phyloP scores from a whole-genome alignment of 768 basidiomycete genomes.

The Amanita subjunquillea region DNA sequence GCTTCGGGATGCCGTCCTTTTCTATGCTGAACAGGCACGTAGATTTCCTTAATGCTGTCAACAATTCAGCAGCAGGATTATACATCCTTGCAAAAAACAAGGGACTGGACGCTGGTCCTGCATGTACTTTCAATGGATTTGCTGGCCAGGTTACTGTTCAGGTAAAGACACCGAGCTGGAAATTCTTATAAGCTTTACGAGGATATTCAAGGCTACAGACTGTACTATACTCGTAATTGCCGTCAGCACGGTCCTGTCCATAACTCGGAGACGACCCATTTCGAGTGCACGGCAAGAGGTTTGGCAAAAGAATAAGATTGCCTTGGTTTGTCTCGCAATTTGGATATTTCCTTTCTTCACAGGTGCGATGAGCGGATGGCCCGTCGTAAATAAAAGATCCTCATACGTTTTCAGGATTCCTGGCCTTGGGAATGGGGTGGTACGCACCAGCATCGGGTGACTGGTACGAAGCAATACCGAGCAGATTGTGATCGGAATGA shows the following conservation, averaged over 20 bases:
- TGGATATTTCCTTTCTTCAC: constrained; percentile 4
- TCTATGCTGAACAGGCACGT: background rate
- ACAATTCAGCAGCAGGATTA: constrained; percentile 3
- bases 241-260: background rate
- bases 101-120: background rate
- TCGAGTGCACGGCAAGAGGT: background rate
- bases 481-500: background rate
- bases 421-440: constrained; percentile 8
- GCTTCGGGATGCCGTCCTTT: too few relatives aligned
- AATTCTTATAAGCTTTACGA: background rate
- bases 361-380: background rate
- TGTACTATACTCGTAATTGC: constrained; percentile 5
- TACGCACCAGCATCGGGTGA: constrained; percentile 8
- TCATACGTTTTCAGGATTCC: constrained; percentile 4
- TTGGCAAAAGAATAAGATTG: background rate
- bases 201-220: constrained; percentile 5
- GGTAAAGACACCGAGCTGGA: background rate
- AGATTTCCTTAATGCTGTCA: constrained; percentile 7
- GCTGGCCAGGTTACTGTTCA: constrained; percentile 7
- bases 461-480: constrained; percentile 3
- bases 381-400: background rate
- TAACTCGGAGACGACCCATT: background rate
- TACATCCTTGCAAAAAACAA: constrained; percentile 2
- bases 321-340: background rate
- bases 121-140: constrained; percentile 7